Evolutionary conservation across 2,329 filamentous ascomycete species (phyloP).

Genomic region (Purpureocillium takamizusanense): DNA sequence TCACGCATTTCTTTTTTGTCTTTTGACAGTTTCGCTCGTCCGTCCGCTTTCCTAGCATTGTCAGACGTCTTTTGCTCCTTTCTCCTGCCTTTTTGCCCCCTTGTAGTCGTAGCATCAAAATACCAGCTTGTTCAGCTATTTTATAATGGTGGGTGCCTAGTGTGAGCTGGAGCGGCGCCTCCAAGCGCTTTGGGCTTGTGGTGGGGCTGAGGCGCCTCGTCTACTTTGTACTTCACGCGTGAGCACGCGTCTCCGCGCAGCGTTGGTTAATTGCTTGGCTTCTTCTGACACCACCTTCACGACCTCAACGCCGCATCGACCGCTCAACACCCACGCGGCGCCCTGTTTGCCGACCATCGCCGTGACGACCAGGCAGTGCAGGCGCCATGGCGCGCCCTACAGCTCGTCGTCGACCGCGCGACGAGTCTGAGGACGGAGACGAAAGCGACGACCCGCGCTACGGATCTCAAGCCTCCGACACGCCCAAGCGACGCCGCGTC

Average conservation of each 20-base stretch:
- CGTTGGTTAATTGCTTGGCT: neutral
- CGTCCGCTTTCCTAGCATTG: too few relatives aligned
- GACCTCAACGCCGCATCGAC: neutral
- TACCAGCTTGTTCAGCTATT: too few relatives aligned
- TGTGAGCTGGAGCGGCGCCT: too few relatives aligned
- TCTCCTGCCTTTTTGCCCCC: too few relatives aligned
- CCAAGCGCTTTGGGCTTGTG: too few relatives aligned
- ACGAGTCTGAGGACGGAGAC: conserved; percentile 30
- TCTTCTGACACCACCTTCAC: neutral
- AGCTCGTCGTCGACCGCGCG: conserved; percentile 33
- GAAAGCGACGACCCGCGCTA: conserved; percentile 19
- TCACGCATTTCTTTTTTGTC: conserved; percentile 13
- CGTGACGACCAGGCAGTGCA: neutral
- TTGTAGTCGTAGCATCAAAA: too few relatives aligned
- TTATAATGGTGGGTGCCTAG: too few relatives aligned
- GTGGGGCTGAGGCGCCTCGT: too few relatives aligned
- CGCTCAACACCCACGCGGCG: too few relatives aligned
- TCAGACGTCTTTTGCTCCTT: too few relatives aligned
- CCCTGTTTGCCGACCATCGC: neutral
- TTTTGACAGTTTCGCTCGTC: neutral
- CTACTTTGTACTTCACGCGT: too few relatives aligned
- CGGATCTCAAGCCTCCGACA: conserved; percentile 15
- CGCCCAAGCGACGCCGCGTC: conserved; percentile 27
- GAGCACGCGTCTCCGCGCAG: too few relatives aligned
- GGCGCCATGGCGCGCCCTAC: conserved; percentile 18